Conservation (phyloP, 2,329 filamentous ascomycete species). For the Metarhizium robertsii region DNA sequence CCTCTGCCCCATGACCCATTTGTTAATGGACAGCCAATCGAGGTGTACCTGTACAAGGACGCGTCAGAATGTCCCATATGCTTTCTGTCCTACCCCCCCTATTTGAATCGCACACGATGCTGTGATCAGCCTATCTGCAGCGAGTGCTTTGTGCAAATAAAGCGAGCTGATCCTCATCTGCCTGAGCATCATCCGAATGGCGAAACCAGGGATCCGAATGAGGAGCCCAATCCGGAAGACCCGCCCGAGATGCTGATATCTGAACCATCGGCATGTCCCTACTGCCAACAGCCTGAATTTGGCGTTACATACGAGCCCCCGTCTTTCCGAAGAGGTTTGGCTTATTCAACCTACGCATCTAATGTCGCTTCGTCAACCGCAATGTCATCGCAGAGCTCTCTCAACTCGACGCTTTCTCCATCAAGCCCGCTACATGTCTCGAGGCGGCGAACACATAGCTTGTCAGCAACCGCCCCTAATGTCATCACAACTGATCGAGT, state of each 20-base stretch:
- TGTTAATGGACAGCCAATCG: slow-evolving; percentile 88
- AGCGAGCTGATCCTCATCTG: slow-evolving; percentile 82
- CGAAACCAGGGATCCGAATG: slow-evolving; percentile 24
- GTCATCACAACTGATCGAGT: slow-evolving; percentile 91
- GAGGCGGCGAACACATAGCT: slow-evolving; percentile 42
- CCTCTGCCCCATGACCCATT: slow-evolving; percentile 72
- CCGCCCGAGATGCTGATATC: slow-evolving; percentile 65
- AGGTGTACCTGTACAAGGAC: slow-evolving; percentile 90
- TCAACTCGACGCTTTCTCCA: slow-evolving; percentile 50
- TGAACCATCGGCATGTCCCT: slow-evolving; percentile 85
- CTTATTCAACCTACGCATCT: slow-evolving; percentile 47
- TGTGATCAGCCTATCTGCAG: slow-evolving; percentile 96
- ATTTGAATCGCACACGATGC: slow-evolving; percentile 87
- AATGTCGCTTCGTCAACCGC: slow-evolving; percentile 45
- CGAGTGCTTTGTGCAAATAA: slow-evolving; percentile 98
- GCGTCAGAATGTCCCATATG: slow-evolving; percentile 90
- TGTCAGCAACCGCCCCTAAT: slow-evolving; percentile 74
- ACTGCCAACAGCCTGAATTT: slow-evolving; percentile 91
- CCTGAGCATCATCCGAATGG: slow-evolving; percentile 63
- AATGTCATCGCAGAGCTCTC: slow-evolving; percentile 78
- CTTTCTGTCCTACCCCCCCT: slow-evolving; percentile 90
- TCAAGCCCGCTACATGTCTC: slow-evolving; percentile 25
- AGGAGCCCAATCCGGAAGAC: slow-evolving; percentile 35
- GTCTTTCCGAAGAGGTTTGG: slow-evolving; percentile 75
- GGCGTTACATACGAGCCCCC: slow-evolving; percentile 92